Evolutionary conservation across 805 yeast genomes (phyloP), one percentile per base, ranked within the genome.

Genomic region (Kluyveromyces lactis): DNA sequence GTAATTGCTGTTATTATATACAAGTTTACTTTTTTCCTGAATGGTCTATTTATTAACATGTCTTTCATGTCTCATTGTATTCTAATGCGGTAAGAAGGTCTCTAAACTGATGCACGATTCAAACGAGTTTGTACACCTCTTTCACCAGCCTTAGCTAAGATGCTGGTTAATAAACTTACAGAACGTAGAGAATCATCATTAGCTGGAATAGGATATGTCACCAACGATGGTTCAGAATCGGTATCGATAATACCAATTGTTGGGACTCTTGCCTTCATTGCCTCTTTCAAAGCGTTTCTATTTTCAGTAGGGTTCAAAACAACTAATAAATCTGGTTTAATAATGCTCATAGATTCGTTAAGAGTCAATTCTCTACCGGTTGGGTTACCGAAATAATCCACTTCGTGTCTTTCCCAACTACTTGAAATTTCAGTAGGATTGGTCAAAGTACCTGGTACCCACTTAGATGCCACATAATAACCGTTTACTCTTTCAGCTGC

Each of bases 361-460:
- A 69, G 67, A 19, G 69, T 60, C 31, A 83, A 66, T 39, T 62
- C 66, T 47, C 87, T 72, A 18, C 71, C 71, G 3, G 95, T 82
- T 26, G 81, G 75, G 18, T 62, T 52, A 55, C 87, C 90, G 16
- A 64, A 72, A 76, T 82, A 72, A 60, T 86, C 86, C 36, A 89
- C 77, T 65, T 86, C 94, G 42, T 73, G 75, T 52, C 83, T 75
- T 31, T 76, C 78, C 73, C 79, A 76, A 30, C 64, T 62, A 29
- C 67, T 64, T 8, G 75, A 65, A 17, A 82, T 78, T 55, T 77
- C 83, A 23, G 79, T 68, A 40, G 86, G 77, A 64, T 92, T 92
- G 33, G 97, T 86, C 49, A 92, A 71, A 18, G 94, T 83, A 48
- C 98, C 98, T 2, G 97, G 96, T 43, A 85, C 75, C 98, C 98